Evolutionary conservation across 1,139 yeast species (phyloP).

Genomic region (Kluyveromyces sp.): DNA sequence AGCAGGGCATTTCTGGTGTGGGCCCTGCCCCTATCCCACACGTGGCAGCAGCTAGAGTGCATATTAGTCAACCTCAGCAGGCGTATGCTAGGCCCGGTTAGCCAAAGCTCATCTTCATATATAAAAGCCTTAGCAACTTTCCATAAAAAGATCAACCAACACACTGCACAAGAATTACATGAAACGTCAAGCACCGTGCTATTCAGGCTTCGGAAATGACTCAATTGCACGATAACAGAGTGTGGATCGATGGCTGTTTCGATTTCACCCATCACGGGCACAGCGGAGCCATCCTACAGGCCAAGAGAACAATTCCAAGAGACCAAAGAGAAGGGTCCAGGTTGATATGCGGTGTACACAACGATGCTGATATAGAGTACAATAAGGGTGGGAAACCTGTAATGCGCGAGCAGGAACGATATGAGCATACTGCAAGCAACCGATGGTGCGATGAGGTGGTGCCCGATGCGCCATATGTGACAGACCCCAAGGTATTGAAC

Average conservation of each 20-base stretch:
- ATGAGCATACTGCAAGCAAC: slow-evolving; percentile 79
- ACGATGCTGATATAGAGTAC: slow-evolving; percentile 72
- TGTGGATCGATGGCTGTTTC: slow-evolving; percentile 97
- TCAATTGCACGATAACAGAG: slow-evolving; percentile 27
- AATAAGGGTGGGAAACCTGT: slow-evolving; percentile 89
- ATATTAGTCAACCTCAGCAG: neutral
- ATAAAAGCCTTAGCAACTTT: neutral
- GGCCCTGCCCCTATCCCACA: neutral
- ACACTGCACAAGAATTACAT: neutral
- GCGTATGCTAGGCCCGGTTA: neutral
- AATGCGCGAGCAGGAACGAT: slow-evolving; percentile 74
- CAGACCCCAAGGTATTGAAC: slow-evolving; percentile 78
- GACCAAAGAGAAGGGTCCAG: slow-evolving; percentile 6
- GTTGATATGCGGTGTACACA: slow-evolving; percentile 82
- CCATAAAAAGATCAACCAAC: neutral
- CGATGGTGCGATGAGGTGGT: slow-evolving; percentile 79
- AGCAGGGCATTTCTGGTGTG: neutral
- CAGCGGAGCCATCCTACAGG: slow-evolving; percentile 94
- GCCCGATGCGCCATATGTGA: slow-evolving; percentile 88
- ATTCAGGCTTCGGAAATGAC: too few species aligned
- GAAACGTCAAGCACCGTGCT: neutral
- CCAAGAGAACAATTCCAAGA: slow-evolving; percentile 36
- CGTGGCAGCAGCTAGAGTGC: neutral
- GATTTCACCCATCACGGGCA: slow-evolving; percentile 98
- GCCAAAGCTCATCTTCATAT: neutral